Evolutionary conservation across 345 rosid species (phyloP).

Genomic region (Arabis alpina): DNA sequence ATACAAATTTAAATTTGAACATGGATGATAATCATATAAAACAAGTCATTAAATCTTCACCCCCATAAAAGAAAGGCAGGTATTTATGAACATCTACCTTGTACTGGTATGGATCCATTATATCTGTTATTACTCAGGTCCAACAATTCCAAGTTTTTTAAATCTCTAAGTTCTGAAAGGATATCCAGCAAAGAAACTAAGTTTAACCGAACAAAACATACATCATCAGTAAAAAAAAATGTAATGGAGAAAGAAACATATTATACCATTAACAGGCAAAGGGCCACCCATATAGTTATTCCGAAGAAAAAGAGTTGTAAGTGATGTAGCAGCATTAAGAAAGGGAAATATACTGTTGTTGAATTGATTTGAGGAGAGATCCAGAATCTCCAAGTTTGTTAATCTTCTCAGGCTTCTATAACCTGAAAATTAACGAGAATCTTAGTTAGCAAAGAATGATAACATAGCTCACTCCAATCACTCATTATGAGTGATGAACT

Average conservation of each 20-base stretch:
- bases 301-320: constrained; percentile 6
- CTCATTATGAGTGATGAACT: not conserved
- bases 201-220: too few species aligned
- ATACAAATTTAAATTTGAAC: too few species aligned
- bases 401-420: constrained; percentile 6
- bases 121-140: constrained; percentile 12
- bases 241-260: too few species aligned
- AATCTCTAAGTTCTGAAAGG: constrained; percentile 12
- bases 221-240: too few species aligned
- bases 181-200: too few species aligned
- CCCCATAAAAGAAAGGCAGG: too few species aligned
- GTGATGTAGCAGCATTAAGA: constrained; percentile 30
- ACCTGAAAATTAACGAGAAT: constrained; percentile 11
- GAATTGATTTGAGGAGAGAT: not conserved
- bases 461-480: not conserved
- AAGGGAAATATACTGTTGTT: constrained; percentile 13
- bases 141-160: constrained; percentile 26
- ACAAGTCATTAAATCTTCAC: too few species aligned
- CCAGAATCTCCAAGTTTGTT: constrained; percentile 21
- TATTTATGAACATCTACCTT: not conserved
- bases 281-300: not conserved
- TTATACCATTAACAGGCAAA: not conserved
- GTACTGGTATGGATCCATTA: not conserved
- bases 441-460: not conserved
- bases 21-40: too few species aligned